Evolutionary conservation across 2,329 filamentous ascomycete genomes (phyloP), one percentile per base, ranked within the genome.

Genomic region (Phoma sp.): DNA sequence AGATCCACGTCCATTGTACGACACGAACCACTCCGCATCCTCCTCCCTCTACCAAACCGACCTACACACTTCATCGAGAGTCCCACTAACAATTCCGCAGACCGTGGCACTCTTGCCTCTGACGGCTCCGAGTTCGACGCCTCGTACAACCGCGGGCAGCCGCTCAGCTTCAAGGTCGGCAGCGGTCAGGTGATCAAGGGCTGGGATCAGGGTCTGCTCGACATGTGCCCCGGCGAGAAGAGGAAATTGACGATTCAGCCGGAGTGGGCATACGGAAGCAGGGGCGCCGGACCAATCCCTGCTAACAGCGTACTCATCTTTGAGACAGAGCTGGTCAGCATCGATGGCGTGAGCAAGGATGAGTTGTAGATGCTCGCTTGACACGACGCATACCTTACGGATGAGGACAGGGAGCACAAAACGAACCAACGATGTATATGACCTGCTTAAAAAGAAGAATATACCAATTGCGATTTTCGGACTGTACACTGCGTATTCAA

Each of bases 151-250:
- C 88, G 94, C 54, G 86, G 87, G 51, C 76, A 80, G 57, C 95
- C 95, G 4, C 84, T 99, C 70, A 80, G 75, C 66, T 98, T 99
- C 80, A 85, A 82, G 61, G 81, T 99, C 39, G 95, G 94, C 53
- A 80, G 82, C 50, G 93, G 94, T 40, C 86, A 90, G 75, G 95
- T 98, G 56, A 99, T 99, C 78, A 92, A 95, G 81, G 94, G 94
- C 70, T 97, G 93, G 93, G 94, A 98, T 70, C 81, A 96, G 73
- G 94, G 94, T 47, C 85, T 98, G 22, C 74, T 96, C 40, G 91
- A 93, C 72, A 98, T 98, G 94, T 98, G 94, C 78, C 89, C 95
- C 67, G 95, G 95, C 61, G 94, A 99, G 83, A 96, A 96, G 86
- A 85, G 77, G 78, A 94, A 87, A 55, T 81, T 99, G 73, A 98